These are phyloP conservation scores for Letharia lupina DNA, from an alignment of 495 filamentous ascomycete genomes.

Conservation along the genomic window DNA sequence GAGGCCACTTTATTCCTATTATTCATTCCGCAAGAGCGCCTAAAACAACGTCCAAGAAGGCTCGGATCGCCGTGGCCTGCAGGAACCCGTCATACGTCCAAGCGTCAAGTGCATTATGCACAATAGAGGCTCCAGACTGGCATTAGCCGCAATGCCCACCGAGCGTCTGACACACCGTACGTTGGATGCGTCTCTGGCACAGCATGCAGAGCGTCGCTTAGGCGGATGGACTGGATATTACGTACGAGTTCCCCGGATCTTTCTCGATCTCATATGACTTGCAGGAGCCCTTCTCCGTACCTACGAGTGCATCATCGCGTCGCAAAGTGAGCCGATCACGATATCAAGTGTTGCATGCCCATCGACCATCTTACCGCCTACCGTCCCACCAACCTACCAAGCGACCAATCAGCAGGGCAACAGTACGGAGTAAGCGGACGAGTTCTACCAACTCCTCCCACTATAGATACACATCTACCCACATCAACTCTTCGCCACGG, in stretches of 20 bases:
- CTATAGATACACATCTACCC: too few species aligned
- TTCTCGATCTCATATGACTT: too few species aligned
- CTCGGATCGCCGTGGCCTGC: background rate
- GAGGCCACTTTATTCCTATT: background rate
- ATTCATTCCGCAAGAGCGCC: background rate
- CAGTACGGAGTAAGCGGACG: too few species aligned
- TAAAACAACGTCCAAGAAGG: background rate
- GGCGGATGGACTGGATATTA: background rate
- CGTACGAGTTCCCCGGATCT: background rate
- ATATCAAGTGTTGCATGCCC: too few species aligned
- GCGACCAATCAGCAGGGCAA: too few species aligned
- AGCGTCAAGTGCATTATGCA: background rate
- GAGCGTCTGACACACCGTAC: background rate
- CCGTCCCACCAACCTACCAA: too few species aligned
- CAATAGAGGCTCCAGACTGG: background rate
- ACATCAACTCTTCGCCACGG: too few species aligned
- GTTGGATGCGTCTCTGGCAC: background rate
- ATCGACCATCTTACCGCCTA: too few species aligned
- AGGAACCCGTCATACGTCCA: background rate
- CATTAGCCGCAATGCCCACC: background rate
- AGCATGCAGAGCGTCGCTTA: background rate
- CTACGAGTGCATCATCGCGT: too few species aligned
- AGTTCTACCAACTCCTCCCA: too few species aligned
- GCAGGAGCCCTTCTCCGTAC: too few species aligned
- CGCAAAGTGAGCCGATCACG: too few species aligned